phyloP scores from a whole-genome alignment of 2,329 filamentous ascomycete genomes.

The Aotearoamyces nothofagi region DNA sequence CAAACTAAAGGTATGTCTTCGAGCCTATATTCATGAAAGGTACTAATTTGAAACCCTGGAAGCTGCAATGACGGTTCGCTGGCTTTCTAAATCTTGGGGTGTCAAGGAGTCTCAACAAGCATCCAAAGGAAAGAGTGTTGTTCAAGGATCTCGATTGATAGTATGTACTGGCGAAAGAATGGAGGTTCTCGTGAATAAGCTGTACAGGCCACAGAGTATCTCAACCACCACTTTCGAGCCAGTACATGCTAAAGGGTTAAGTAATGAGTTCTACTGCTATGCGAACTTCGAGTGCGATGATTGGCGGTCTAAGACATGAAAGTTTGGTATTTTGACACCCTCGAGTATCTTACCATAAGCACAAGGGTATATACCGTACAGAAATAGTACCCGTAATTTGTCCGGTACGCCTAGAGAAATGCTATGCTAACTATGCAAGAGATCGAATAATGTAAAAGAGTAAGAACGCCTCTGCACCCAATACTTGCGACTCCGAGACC shows the following conservation, averaged over 20 bases:
- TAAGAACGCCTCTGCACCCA: constrained; percentile 76
- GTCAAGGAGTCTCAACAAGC: too few relatives aligned
- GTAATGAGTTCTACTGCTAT: constrained; percentile 71
- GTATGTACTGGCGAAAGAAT: constrained; percentile 69
- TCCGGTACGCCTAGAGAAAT: too few relatives aligned
- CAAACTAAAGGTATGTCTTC: constrained; percentile 60
- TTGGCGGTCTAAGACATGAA: constrained; percentile 26
- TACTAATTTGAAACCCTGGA: too few relatives aligned
- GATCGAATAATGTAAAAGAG: constrained; percentile 71
- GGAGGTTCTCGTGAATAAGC: constrained; percentile 43
- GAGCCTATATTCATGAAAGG: too few relatives aligned
- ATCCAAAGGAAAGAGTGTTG: too few relatives aligned
- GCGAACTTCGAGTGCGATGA: constrained; percentile 55
- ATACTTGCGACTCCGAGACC: constrained; percentile 70
- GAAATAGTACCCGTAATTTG: too few relatives aligned
- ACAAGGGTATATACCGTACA: too few relatives aligned
- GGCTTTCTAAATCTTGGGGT: constrained; percentile 38
- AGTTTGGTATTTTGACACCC: too few relatives aligned
- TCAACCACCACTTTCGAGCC: constrained; percentile 53
- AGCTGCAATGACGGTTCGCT: constrained; percentile 64
- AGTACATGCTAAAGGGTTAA: constrained; percentile 54
- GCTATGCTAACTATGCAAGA: constrained; percentile 25
- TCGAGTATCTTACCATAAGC: too few relatives aligned
- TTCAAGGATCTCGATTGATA: constrained; percentile 38
- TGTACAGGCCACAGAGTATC: constrained; percentile 51